Percentiles rank a stretch among this genome's conserved stretches.
phyloP scores from a whole-genome alignment of 192 early-diverging fungal genomes.

The Cladochytrium replicatum region DNA sequence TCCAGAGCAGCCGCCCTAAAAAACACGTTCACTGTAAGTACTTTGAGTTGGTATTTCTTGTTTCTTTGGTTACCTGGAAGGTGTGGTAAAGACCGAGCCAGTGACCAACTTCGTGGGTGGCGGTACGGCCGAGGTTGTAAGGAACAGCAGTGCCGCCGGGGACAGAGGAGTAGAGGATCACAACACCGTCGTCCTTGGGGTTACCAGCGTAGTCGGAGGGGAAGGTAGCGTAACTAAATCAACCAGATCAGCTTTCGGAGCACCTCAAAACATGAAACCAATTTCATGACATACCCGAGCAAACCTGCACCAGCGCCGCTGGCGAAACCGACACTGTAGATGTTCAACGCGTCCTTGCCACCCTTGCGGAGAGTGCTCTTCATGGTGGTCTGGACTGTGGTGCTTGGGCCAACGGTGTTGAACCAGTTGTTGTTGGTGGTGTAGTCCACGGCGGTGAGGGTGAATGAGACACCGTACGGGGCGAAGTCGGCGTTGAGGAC shows the following conservation, averaged over 20 bases:
- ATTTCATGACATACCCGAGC: too few relatives aligned
- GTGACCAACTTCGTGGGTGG: slow-evolving; percentile 20
- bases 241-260: too few relatives aligned
- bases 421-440: background rate
- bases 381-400: background rate
- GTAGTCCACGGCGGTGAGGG: background rate
- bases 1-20: background rate
- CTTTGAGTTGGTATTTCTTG: too few relatives aligned
- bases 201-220: slow-evolving; percentile 9
- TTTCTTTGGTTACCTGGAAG: too few relatives aligned
- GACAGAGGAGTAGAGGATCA: slow-evolving; percentile 11
- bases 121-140: slow-evolving; percentile 11
- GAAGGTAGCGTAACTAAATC: slow-evolving; percentile 21
- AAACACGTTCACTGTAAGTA: too few relatives aligned
- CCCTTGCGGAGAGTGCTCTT: background rate
- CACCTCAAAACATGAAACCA: too few relatives aligned
- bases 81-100: slow-evolving; percentile 20
- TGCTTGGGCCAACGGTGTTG: background rate
- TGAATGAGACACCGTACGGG: background rate
- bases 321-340: slow-evolving; percentile 7
- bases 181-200: slow-evolving; percentile 20
- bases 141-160: slow-evolving; percentile 7
- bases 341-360: background rate
- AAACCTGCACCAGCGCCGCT: slow-evolving; percentile 1
- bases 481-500: background rate